Evolutionary conservation across 2,329 filamentous ascomycete species (phyloP), one percentile per base, ranked within the genome.

Genomic region (Dothiorella sarmentorum): DNA sequence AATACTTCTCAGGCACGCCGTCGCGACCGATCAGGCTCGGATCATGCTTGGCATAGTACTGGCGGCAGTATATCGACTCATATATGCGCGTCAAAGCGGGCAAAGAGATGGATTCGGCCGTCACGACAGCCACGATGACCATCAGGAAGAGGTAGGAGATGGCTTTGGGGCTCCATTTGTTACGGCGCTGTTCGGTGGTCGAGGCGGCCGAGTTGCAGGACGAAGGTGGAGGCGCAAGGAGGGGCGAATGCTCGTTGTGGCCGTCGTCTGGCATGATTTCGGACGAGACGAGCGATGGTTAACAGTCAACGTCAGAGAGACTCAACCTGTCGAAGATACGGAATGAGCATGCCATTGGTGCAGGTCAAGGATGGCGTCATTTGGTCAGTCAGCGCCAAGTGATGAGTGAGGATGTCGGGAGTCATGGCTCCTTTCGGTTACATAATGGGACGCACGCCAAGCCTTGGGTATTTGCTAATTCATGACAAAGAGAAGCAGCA

Each of bases 61-160:
- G 65, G 22, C 78, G 77, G 67, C 83, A 85, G 43, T 83, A 76
- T 44, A 83, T 76, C 53, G 76, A 73, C 65, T 85, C 82, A 62
- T 80, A 75, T 52, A 84, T 75, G 56, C 79, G 77, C 51, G 76
- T 79, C 43, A 70, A 66, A 0, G 82, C 79, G 3, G 80, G 73
- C 29, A 67, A 65, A 17, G 61, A 18, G 56, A 73, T 62, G 67
- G 72, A 57, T 70, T 74, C 65, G 60, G 75, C 76, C 11, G 79
- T 69, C 49, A 78, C 76, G 53, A 78, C 62, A 40, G 81, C 62
- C 52, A 81, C 70, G 38, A 82, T 62, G 22, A 75, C 70, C 2
- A 78, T 15, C 42, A 75, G 62, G 24, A 71, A 62, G 42, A 67
- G 22, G 20, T 64, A 43, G 10, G 64, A 59, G n/a, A 70, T 63